phyloP scores from a whole-genome alignment of 2,329 filamentous ascomycete species.

The Helotiales sp. region DNA sequence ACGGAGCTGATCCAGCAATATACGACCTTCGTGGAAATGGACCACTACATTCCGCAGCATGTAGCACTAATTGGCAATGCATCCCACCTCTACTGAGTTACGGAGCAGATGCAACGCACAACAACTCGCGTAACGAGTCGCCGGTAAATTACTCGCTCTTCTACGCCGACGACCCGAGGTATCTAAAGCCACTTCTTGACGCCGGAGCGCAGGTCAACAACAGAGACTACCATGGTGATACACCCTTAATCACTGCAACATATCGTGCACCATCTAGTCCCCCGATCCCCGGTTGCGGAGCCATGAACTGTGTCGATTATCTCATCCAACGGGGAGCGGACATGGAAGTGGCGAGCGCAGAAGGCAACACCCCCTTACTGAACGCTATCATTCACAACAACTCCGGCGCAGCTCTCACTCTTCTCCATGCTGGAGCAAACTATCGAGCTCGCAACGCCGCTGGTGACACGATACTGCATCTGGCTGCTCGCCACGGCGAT shows the following conservation, averaged over 20 bases:
- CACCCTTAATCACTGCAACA: not conserved
- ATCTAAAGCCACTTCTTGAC: not conserved
- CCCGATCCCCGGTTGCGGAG: too few relatives aligned
- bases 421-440: too few relatives aligned
- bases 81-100: not conserved
- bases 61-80: not conserved
- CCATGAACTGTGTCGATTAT: too few relatives aligned
- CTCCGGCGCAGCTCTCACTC: too few relatives aligned
- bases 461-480: too few relatives aligned
- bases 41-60: not conserved
- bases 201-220: not conserved
- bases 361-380: too few relatives aligned
- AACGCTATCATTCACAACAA: too few relatives aligned
- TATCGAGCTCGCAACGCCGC: too few relatives aligned
- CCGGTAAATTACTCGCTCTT: not conserved
- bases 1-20: not conserved
- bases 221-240: not conserved
- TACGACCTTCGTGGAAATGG: not conserved
- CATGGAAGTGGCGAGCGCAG: too few relatives aligned
- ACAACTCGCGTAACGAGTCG: not conserved
- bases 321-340: too few relatives aligned
- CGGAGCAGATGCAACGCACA: not conserved
- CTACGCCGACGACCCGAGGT: not conserved
- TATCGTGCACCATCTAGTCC: not conserved
- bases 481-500: too few relatives aligned